Conservation (phyloP, 805 yeast species). For the Metschnikowia reukaufii region DNA sequence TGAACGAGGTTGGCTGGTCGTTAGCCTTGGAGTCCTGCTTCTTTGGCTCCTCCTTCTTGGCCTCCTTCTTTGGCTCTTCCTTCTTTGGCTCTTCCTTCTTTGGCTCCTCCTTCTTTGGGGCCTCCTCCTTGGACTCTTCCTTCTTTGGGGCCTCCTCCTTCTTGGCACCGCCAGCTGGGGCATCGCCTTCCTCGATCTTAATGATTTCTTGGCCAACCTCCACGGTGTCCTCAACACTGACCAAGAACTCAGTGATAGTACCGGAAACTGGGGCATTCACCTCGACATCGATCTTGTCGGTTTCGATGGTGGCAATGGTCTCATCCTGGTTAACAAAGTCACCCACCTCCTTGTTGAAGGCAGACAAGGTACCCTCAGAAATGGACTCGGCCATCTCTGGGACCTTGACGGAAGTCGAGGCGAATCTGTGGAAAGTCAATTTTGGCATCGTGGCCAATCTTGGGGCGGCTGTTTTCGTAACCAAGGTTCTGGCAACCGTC, state of each 20-base stretch:
- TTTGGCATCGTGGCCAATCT: conserved; percentile 14
- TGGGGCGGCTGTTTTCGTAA: conserved; percentile 9
- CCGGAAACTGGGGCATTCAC: conserved; percentile 94
- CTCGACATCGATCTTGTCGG: conserved; percentile 96
- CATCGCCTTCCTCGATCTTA: conserved; percentile 69
- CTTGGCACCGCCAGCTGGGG: conserved; percentile 31
- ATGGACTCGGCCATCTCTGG: conserved; percentile 99
- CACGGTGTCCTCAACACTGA: conserved; percentile 85
- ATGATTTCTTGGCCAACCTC: conserved; percentile 92
- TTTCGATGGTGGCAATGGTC: conserved; percentile 93
- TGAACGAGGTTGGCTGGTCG: conserved; percentile 32
- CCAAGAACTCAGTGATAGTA: conserved; percentile 80
- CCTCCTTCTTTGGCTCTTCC: conserved; percentile 30
- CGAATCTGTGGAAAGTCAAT: conserved; percentile 36
- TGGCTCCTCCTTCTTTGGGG: conserved; percentile 16
- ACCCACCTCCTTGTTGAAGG: conserved; percentile 72
- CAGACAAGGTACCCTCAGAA: conserved; percentile 89
- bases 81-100: conserved; percentile 23
- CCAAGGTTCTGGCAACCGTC: conserved; percentile 22
- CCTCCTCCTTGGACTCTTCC: conserved; percentile 22
- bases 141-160: conserved; percentile 21
- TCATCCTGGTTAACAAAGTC: conserved; percentile 86
- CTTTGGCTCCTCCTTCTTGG: conserved; percentile 33
- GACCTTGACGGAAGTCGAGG: conserved; percentile 66
- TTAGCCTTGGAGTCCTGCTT: conserved; percentile 12